Base-by-base conservation (phyloP, 2,329 filamentous ascomycete species). In the Polytolypa hystricis region DNA sequence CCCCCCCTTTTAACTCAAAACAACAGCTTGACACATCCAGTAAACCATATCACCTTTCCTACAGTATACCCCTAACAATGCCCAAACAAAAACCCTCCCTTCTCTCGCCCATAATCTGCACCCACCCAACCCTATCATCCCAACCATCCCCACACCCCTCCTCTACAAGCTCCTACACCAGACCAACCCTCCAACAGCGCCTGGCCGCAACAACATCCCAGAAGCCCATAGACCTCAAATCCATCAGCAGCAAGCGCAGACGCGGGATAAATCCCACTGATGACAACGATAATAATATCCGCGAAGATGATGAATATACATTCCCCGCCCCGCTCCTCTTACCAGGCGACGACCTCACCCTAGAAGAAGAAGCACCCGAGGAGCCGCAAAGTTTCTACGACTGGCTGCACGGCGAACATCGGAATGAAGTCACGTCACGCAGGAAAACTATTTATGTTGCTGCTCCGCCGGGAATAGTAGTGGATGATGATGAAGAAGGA, bases 251-350 rank as follows among this genome's bases (percentile, higher is more conserved):
- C 7, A 25, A 25, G n/a, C 21, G 21, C 7, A n/a, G n/a, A n/a
- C 21, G 7, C 21, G n/a, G 7, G 21, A n/a, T 7, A 25, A n/a
- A 25, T 25, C 7, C 21, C n/a, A n/a, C 21, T 25, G 21, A 37
- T 15, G 19, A 10, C 6, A 10, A 14, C 6, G n/a, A 17, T 31
- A 30, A 17, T 19, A 11, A 17, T n/a, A n/a, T n/a, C n/a, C n/a
- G n/a, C n/a, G n/a, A n/a, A n/a, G n/a, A n/a, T n/a, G n/a, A n/a
- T n/a, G n/a, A n/a, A n/a, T n/a, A n/a, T 10, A 17, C 60, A 0
- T 81, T 78, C 42, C 77, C 76, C 0, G 71, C 61, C 0, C 74
- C 77, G 0, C 50, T 81, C 4, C 58, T 79, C 0, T 56, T 81
- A 0, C 77, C 77, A 0, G 64, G 60, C 2, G 77, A 81, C 47